phyloP scores from a whole-genome alignment of 2,329 filamentous ascomycete genomes.

The Diaporthe amygdali region DNA sequence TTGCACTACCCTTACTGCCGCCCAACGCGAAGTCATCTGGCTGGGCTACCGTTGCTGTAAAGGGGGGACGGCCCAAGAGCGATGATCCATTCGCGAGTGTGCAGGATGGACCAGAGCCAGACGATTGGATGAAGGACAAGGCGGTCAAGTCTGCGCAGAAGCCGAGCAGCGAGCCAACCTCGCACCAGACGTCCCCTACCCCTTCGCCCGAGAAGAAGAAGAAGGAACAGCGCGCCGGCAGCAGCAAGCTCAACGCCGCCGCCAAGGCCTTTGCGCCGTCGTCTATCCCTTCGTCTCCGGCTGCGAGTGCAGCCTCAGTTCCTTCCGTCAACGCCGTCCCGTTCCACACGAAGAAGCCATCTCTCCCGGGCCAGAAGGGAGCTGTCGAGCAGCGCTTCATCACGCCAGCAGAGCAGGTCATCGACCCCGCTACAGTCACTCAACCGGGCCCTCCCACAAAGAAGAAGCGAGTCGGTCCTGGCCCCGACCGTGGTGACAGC shows the following conservation, averaged over 20 bases:
- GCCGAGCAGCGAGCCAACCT: not conserved
- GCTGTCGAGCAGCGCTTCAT: slow-evolving; percentile 16
- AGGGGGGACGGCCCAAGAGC: not conserved
- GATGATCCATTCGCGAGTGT: slow-evolving; percentile 10
- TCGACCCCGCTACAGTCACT: slow-evolving; percentile 6
- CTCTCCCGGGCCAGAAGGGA: slow-evolving; percentile 4
- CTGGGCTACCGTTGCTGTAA: not conserved
- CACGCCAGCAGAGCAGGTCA: slow-evolving; percentile 20
- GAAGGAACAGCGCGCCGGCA: not conserved
- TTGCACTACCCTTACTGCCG: slow-evolving; percentile 16
- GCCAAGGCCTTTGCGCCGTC: slow-evolving; percentile 27
- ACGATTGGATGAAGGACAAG: not conserved
- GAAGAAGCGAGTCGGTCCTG: not conserved
- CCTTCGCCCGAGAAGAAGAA: slow-evolving; percentile 13
- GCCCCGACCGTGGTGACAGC: not conserved
- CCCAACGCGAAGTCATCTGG: not conserved
- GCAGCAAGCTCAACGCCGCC: slow-evolving; percentile 24
- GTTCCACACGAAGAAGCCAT: slow-evolving; percentile 12
- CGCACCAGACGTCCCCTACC: slow-evolving; percentile 3
- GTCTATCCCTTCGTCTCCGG: not conserved
- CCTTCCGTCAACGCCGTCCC: not conserved
- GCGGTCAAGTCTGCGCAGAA: slow-evolving; percentile 11
- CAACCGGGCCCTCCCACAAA: slow-evolving; percentile 20
- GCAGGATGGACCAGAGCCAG: not conserved
- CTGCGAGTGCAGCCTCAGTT: not conserved